Evolutionary conservation across 805 yeast genomes (phyloP), one percentile per base, ranked within the genome.

Genomic region (Tetrapisispora namnaoensis): DNA sequence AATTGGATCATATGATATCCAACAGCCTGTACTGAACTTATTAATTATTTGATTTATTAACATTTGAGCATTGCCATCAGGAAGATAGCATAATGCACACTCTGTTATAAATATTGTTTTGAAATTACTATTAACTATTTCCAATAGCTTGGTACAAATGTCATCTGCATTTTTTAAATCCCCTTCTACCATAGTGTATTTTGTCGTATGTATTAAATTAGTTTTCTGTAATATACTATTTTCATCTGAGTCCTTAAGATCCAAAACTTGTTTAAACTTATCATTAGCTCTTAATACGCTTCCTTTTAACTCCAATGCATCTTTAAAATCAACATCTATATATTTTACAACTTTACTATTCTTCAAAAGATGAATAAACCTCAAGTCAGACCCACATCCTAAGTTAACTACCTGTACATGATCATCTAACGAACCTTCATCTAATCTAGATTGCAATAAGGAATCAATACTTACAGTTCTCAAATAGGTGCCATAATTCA

Each of bases 401-500:
- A 83, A 75, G 46, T 80, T 82, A 2, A 83, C 62, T 6, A 78
- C 78, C 63, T 83, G 86, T 36, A 77, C 65, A 3, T 40, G 22
- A 20, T 22, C 45, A 20, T 39, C 46, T 16, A 14, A 13, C 17
- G 7, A 16, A 3, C 37, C 4, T 5, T 37, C 18, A 6, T 53
- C 39, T 2, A 79, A 43, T 52, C 79, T 81, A 20, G 61, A 56
- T 2, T 70, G 61, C 2, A 80, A 63, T 0, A 77, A 65, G 8
- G 57, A 20, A 57, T 82, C 79, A 27, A 83, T 76, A 17, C 78
- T 63, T 17, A 56, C 61, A 0, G 86, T 80, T 36, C 91, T 66
- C 20, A 82, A 65, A 61, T 78, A 83, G 0, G 89, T 82, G 0
- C 90, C 90, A 44, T 84, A 65, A 55, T 83, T 84, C 56, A 84